These are phyloP conservation scores for Arthromyces matolae DNA, from an alignment of 768 basidiomycete genomes.

Conservation along the genomic window DNA sequence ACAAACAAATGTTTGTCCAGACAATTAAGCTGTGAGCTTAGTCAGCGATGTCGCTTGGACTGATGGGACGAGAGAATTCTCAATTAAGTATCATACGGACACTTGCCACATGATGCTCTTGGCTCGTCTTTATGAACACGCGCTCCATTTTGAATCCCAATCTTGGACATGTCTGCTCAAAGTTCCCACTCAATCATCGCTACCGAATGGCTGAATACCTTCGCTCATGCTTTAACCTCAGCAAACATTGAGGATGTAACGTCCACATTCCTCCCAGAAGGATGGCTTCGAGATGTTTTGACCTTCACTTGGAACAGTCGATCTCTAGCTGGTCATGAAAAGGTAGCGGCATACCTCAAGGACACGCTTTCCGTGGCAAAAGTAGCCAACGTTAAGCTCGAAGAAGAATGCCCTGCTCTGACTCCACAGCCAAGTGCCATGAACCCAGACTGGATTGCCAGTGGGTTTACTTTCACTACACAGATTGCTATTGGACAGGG, in stretches of 20 bases:
- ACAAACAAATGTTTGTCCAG: not conserved
- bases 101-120: too few species aligned
- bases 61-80: too few species aligned
- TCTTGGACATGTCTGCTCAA: constrained; percentile 1
- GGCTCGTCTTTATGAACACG: too few species aligned
- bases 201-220: constrained; percentile 25
- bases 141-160: too few species aligned
- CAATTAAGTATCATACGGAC: too few species aligned
- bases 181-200: not conserved
- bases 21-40: constrained; percentile 1
- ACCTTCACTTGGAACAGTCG: constrained; percentile 40
- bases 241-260: constrained; percentile 20
- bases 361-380: constrained; percentile 18
- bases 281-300: not conserved
- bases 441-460: constrained; percentile 25
- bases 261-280: constrained; percentile 24
- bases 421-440: constrained; percentile 16
- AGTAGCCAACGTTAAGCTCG: constrained; percentile 26
- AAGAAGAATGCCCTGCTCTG: constrained; percentile 18
- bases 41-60: not conserved
- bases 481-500: constrained; percentile 29
- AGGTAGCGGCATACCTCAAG: constrained; percentile 30
- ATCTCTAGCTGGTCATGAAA: constrained; percentile 29
- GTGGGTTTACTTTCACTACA: constrained; percentile 36
- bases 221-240: constrained; percentile 16